phyloP scores from a whole-genome alignment of 2,329 filamentous ascomycete species.

The Apiospora phragmitis region DNA sequence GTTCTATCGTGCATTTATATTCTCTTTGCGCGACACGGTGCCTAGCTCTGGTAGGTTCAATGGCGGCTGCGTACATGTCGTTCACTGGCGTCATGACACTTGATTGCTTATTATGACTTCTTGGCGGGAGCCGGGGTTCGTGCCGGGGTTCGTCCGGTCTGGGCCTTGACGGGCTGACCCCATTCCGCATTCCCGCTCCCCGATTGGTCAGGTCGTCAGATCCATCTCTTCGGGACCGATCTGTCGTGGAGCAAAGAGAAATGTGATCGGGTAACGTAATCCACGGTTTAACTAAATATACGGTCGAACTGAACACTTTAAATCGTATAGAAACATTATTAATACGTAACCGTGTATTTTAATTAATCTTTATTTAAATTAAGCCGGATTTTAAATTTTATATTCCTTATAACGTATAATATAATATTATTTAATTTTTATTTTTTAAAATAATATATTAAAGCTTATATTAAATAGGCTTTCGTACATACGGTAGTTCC shows the following conservation, averaged over 20 bases:
- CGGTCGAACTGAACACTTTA: too few species aligned
- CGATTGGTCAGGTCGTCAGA: not conserved
- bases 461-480: too few species aligned
- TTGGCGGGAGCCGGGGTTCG: not conserved
- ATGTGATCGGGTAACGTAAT: not conserved
- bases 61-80: not conserved
- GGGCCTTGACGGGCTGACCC: not conserved
- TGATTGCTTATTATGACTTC: not conserved
- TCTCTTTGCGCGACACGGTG: not conserved
- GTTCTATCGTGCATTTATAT: not conserved
- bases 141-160: not conserved
- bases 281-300: too few species aligned
- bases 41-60: not conserved
- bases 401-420: too few species aligned
- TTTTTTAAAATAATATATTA: too few species aligned
- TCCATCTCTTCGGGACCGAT: not conserved
- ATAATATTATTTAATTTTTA: too few species aligned
- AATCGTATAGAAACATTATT: too few species aligned
- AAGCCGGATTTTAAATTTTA: too few species aligned
- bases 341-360: too few species aligned
- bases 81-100: not conserved
- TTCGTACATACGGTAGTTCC: too few species aligned
- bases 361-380: too few species aligned
- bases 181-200: not conserved
- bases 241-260: not conserved